phyloP scores from a whole-genome alignment of 768 basidiomycete genomes.

The Rhizopogon rudus region DNA sequence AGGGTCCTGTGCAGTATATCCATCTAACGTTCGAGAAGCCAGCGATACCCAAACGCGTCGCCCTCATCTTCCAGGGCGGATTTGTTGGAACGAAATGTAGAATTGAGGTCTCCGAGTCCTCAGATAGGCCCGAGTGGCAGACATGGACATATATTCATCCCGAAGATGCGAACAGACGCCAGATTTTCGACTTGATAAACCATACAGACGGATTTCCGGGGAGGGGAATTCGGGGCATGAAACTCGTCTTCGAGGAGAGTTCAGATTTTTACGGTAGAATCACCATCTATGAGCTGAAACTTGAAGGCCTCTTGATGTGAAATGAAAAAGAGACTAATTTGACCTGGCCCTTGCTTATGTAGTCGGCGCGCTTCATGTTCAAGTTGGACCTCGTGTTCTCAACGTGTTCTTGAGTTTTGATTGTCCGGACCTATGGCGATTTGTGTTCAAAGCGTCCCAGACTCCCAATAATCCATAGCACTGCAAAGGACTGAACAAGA shows the following conservation, averaged over 20 bases:
- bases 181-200: slow-evolving; percentile 52
- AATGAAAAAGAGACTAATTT: neutral
- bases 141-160: slow-evolving; percentile 58
- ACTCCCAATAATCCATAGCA: no score
- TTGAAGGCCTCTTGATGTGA: slow-evolving; percentile 20
- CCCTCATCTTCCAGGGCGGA: slow-evolving; percentile 79
- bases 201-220: slow-evolving; percentile 8
- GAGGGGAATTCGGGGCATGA: slow-evolving; percentile 40
- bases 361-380: no score
- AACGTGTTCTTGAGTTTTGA: no score
- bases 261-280: slow-evolving; percentile 85
- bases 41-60: slow-evolving; percentile 52
- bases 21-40: slow-evolving; percentile 51
- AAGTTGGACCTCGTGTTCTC: no score
- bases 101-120: slow-evolving; percentile 35
- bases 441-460: no score
- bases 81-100: slow-evolving; percentile 71
- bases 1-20: slow-evolving; percentile 78
- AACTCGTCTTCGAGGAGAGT: slow-evolving; percentile 71
- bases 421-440: no score
- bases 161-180: slow-evolving; percentile 73
- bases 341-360: no score
- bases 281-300: slow-evolving; percentile 60
- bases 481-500: no score
- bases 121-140: slow-evolving; percentile 41